A percentile compares a stretch with the other conserved stretches of the same genome.
These are phyloP conservation scores for Cystofilobasidium capitatum DNA, from an alignment of 768 basidiomycete species.

Conservation along the genomic window DNA sequence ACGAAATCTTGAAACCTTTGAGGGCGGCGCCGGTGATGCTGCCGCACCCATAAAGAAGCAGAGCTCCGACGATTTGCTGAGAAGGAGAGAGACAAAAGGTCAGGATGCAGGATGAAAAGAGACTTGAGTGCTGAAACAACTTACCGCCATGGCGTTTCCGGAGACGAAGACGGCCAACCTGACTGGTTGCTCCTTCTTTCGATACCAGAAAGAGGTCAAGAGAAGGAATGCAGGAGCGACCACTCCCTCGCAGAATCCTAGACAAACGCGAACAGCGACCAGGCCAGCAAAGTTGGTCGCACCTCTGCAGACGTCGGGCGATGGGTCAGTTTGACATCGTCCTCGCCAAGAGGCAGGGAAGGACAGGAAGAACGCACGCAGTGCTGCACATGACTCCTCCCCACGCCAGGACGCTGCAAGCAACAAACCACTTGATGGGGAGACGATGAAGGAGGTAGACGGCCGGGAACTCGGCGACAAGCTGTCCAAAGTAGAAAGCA, in stretches of 20 bases:
- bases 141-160: background rate
- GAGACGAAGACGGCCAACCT: conserved; percentile 28
- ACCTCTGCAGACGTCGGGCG: too few species aligned
- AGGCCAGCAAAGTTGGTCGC: conserved; percentile 10
- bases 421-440: background rate
- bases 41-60: conserved; percentile 28
- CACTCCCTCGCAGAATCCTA: conserved; percentile 35
- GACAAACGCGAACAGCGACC: background rate
- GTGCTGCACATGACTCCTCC: too few species aligned
- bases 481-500: background rate
- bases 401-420: background rate
- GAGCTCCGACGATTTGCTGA: conserved; percentile 28
- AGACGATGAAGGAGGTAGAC: conserved; percentile 7
- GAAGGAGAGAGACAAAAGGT: too few species aligned
- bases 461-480: background rate
- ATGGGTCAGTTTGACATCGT: too few species aligned
- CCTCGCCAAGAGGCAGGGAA: too few species aligned
- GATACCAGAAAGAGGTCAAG: conserved; percentile 23
- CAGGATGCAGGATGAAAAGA: too few species aligned
- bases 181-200: conserved; percentile 31
- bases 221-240: conserved; percentile 35
- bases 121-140: too few species aligned
- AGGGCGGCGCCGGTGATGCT: conserved; percentile 22
- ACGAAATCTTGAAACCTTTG: conserved; percentile 29
- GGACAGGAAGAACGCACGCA: too few species aligned